Evolutionary conservation across 805 yeast species (phyloP).

Genomic region (Candida ipomoeae): DNA sequence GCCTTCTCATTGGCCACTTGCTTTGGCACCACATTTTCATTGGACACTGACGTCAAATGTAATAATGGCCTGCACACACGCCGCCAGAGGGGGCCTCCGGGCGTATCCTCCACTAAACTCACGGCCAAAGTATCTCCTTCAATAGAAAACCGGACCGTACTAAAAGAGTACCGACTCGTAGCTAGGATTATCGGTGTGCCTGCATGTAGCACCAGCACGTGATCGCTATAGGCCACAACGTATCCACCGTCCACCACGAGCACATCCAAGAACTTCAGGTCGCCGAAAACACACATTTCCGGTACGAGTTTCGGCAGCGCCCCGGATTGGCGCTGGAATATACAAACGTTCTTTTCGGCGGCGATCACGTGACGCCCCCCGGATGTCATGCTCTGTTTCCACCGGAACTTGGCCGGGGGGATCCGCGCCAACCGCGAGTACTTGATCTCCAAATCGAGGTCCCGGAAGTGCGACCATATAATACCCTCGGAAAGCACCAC

Average conservation of each 20-base stretch:
- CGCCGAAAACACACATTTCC: conserved; percentile 3
- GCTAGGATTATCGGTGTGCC: conserved; percentile 8
- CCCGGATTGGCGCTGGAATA: background rate
- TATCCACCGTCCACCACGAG: background rate
- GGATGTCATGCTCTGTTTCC: conserved; percentile 4
- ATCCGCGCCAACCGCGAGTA: conserved; percentile 3
- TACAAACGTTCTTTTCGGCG: conserved; percentile 9
- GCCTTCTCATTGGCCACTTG: no score
- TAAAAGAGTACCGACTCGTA: conserved; percentile 8
- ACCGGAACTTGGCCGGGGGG: conserved; percentile 4
- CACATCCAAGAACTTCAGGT: conserved; percentile 9
- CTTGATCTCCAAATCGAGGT: conserved; percentile 2
- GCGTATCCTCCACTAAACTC: conserved; percentile 9
- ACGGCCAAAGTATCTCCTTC: conserved; percentile 1
- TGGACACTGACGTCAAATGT: background rate
- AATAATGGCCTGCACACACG: background rate
- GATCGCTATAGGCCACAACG: conserved; percentile 12
- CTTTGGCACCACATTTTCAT: background rate
- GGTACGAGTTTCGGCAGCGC: background rate
- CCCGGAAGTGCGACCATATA: conserved; percentile 4
- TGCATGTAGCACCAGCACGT: conserved; percentile 9
- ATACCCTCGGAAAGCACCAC: background rate
- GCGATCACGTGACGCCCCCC: conserved; percentile 10
- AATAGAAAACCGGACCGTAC: background rate
- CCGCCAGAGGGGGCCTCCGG: conserved; percentile 13